Percentiles rank a stretch among this genome's conserved stretches.
Conservation (phyloP, 2,329 filamentous ascomycete species). For the Paecilomyces sp. region DNA sequence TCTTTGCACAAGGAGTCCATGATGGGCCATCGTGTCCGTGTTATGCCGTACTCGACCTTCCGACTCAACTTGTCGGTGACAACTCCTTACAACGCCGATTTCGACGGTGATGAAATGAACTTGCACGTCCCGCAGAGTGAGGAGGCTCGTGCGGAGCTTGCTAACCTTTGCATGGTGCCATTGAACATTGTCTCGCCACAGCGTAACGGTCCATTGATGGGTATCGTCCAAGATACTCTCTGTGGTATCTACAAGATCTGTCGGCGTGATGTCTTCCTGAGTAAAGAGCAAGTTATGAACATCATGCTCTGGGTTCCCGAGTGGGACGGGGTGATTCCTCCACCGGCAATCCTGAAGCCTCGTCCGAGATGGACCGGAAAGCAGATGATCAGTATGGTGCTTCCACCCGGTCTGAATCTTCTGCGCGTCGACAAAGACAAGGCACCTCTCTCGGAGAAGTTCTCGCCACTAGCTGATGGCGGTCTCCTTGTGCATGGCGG, state of each 20-base stretch:
- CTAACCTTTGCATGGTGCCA: constrained; percentile 93
- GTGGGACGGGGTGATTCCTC: constrained; percentile 92
- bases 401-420: constrained; percentile 78
- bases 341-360: constrained; percentile 90
- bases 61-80: constrained; percentile 95
- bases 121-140: constrained; percentile 97
- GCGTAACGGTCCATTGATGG: constrained; percentile 95
- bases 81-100: constrained; percentile 98
- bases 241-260: constrained; percentile 97
- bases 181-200: constrained; percentile 98
- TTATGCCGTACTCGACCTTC: constrained; percentile 99
- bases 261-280: constrained; percentile 83
- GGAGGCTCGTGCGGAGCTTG: constrained; percentile 91
- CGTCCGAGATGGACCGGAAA: constrained; percentile 95
- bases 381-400: constrained; percentile 89
- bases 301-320: constrained; percentile 94
- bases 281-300: constrained; percentile 90
- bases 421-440: constrained; percentile 59
- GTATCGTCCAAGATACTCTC: constrained; percentile 96
- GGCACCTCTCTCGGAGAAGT: constrained; percentile 45
- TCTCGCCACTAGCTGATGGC: constrained; percentile 63
- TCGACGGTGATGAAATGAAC: constrained; percentile 99
- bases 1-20: constrained; percentile 99
- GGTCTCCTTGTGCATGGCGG: constrained; percentile 79
- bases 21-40: constrained; percentile 97